These are phyloP conservation scores for Huntiella bhutanensis DNA, from an alignment of 2,329 filamentous ascomycete species.

Conservation along the genomic window DNA sequence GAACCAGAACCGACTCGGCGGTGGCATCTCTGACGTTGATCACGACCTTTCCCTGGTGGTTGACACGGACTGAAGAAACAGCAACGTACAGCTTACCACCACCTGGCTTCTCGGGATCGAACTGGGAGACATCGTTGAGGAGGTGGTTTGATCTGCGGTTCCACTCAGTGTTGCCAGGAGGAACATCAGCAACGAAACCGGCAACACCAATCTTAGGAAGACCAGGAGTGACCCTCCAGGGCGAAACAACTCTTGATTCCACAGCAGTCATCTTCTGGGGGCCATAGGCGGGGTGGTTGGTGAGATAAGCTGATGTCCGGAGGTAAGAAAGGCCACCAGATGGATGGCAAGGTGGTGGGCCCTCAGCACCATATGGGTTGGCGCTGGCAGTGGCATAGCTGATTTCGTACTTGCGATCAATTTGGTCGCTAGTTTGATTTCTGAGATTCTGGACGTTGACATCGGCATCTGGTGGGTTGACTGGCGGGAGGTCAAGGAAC, in stretches of 20 bases:
- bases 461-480: conserved; percentile 20
- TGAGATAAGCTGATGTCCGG: conserved; percentile 32
- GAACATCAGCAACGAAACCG: conserved; percentile 31
- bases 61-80: conserved; percentile 24
- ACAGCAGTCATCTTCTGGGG: conserved; percentile 34
- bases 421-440: conserved; percentile 8
- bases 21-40: conserved; percentile 24
- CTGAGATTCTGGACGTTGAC: conserved; percentile 8
- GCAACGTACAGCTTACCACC: conserved; percentile 36
- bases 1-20: conserved; percentile 23
- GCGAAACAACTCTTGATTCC: conserved; percentile 31
- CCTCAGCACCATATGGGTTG: conserved; percentile 30
- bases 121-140: conserved; percentile 1
- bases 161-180: conserved; percentile 25
- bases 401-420: background rate
- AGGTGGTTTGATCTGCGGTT: conserved; percentile 16
- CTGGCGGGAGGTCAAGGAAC: conserved; percentile 43
- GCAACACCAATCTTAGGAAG: conserved; percentile 32
- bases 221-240: conserved; percentile 20
- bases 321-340: conserved; percentile 45
- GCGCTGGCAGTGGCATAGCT: background rate
- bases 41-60: conserved; percentile 30
- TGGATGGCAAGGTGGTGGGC: conserved; percentile 42
- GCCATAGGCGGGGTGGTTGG: conserved; percentile 43
- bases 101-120: conserved; percentile 30